Evolutionary conservation across 805 yeast species (phyloP).

Genomic region (Candida saitoana): DNA sequence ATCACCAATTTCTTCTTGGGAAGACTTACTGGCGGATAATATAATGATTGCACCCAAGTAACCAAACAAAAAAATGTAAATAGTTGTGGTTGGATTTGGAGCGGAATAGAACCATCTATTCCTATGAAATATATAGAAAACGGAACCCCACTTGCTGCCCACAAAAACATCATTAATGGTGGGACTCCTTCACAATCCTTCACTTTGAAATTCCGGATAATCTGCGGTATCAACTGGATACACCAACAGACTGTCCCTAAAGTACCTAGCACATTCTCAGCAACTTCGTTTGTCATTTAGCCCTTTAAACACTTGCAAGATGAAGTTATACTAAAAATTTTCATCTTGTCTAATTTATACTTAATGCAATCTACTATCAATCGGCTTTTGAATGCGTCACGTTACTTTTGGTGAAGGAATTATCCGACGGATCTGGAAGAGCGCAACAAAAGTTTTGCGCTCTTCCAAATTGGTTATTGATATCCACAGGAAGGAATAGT

Average conservation of each 20-base stretch:
- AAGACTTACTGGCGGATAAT: slow-evolving; percentile 64
- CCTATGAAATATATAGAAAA: slow-evolving; percentile 80
- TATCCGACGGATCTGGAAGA: no score
- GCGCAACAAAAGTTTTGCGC: slow-evolving; percentile 32
- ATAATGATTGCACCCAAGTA: slow-evolving; percentile 58
- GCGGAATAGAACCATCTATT: slow-evolving; percentile 66
- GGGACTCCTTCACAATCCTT: slow-evolving; percentile 87
- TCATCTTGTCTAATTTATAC: no score
- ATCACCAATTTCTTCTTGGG: slow-evolving; percentile 31
- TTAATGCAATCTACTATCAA: no score
- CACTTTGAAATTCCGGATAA: slow-evolving; percentile 63
- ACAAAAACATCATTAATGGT: slow-evolving; percentile 79
- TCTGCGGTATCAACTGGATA: slow-evolving; percentile 83
- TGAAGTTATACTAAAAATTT: no score
- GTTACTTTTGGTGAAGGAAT: no score
- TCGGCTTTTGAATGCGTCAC: no score
- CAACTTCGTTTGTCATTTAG: slow-evolving; percentile 33
- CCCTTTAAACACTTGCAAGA: no score
- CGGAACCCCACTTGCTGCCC: slow-evolving; percentile 76
- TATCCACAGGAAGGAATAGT: slow-evolving; percentile 38
- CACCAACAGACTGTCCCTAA: slow-evolving; percentile 93
- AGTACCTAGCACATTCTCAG: slow-evolving; percentile 77
- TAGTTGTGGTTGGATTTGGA: slow-evolving; percentile 83
- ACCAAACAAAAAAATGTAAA: slow-evolving; percentile 67
- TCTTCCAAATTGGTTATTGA: slow-evolving; percentile 40